Percentiles rank a stretch among this genome's conserved stretches.
Conservation (phyloP, 2,329 filamentous ascomycete genomes). For the Massarina eburnea region DNA sequence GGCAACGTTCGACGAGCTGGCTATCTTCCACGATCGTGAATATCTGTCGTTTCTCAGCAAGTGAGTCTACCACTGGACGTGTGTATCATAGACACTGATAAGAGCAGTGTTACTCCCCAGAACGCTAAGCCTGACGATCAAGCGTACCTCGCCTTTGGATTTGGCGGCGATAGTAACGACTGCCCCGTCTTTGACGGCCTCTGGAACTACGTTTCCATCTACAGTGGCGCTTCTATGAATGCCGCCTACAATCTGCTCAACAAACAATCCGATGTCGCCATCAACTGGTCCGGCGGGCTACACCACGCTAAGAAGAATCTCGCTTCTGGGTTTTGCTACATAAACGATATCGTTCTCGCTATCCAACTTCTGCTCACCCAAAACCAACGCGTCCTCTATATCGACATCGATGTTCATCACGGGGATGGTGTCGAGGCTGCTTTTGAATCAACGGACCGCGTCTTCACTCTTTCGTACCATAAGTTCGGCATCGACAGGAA, state of each 20-base stretch:
- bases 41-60: conserved; percentile 82
- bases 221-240: conserved; percentile 86
- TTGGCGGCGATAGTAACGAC: conserved; percentile 71
- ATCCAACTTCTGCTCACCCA: conserved; percentile 84
- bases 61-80: conserved; percentile 15
- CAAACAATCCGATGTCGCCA: conserved; percentile 88
- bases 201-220: conserved; percentile 93
- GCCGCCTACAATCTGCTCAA: conserved; percentile 87
- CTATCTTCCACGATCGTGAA: conserved; percentile 81
- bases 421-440: conserved; percentile 90
- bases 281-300: conserved; percentile 95
- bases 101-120: conserved; percentile 48
- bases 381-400: conserved; percentile 85
- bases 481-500: conserved; percentile 76
- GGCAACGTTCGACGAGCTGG: conserved; percentile 85
- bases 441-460: conserved; percentile 84
- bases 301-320: conserved; percentile 96
- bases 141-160: conserved; percentile 68
- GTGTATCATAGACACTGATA: conserved; percentile 7
- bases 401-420: conserved; percentile 92
- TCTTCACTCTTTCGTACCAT: conserved; percentile 94
- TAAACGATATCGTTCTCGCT: conserved; percentile 96
- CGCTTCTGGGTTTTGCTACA: conserved; percentile 96
- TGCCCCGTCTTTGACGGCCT: conserved; percentile 96
- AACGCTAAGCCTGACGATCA: conserved; percentile 47